phyloP scores from a whole-genome alignment of 148 eudicot species.

The Fallopia convolvulus region DNA sequence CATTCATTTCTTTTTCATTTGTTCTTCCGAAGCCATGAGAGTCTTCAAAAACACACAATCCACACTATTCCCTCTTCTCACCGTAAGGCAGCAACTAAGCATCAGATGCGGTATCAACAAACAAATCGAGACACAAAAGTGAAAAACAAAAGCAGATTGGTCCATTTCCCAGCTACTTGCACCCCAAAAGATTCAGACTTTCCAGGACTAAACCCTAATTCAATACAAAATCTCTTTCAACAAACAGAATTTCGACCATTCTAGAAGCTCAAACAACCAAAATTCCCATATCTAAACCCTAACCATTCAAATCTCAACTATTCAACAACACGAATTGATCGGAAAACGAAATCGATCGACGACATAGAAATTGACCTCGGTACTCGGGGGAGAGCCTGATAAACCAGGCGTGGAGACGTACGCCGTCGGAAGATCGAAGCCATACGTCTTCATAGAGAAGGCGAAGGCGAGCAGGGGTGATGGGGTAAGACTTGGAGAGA shows the following conservation, averaged over 20 bases:
- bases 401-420: slow-evolving; percentile 90
- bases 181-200: neutral
- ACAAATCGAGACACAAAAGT: neutral
- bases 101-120: neutral
- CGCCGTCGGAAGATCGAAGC: slow-evolving; percentile 91
- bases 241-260: neutral
- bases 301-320: neutral
- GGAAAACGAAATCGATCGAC: neutral
- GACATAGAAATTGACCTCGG: slow-evolving; percentile 31
- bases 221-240: neutral
- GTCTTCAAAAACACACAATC: neutral
- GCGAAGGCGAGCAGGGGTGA: slow-evolving; percentile 79
- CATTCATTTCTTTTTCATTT: neutral
- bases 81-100: neutral
- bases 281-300: neutral
- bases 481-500: slow-evolving; percentile 76
- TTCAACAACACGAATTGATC: neutral
- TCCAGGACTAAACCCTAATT: neutral
- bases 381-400: slow-evolving; percentile 69
- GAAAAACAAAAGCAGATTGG: neutral
- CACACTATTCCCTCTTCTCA: neutral
- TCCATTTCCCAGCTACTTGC: neutral
- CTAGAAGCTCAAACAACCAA: neutral
- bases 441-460: slow-evolving; percentile 77
- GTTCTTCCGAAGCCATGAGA: neutral